A percentile compares a stretch with the other conserved stretches of the same genome.
Conservation (phyloP, 148 eudicot species). For the Rhododendron molle region DNA sequence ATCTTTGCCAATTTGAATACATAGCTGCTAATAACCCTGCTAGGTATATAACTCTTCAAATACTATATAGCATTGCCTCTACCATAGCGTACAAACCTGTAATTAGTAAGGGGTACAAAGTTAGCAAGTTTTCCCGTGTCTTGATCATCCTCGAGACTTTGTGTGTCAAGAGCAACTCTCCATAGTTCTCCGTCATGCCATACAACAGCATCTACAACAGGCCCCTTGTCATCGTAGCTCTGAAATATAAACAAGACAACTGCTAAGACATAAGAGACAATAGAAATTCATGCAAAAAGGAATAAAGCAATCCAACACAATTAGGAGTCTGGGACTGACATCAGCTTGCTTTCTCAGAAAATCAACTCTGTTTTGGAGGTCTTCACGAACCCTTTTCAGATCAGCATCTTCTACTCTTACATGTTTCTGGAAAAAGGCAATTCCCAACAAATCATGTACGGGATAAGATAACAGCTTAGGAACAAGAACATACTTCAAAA, state of each 20-base stretch:
- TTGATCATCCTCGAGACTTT: constrained; percentile 84
- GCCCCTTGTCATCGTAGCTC: constrained; percentile 97
- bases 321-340: constrained; percentile 34
- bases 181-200: constrained; percentile 98
- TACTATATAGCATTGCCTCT: neutral
- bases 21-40: neutral
- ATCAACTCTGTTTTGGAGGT: constrained; percentile 84
- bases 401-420: constrained; percentile 56
- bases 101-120: constrained; percentile 84
- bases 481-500: neutral
- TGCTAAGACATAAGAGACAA: constrained; percentile 11
- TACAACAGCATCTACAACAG: constrained; percentile 94
- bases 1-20: neutral
- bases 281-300: neutral
- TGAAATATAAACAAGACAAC: constrained; percentile 21
- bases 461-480: neutral
- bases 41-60: neutral
- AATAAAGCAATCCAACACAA: constrained; percentile 11
- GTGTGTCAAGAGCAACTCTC: constrained; percentile 97
- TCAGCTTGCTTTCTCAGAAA: constrained; percentile 75
- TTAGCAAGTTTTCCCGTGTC: constrained; percentile 76
- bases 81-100: constrained; percentile 41
- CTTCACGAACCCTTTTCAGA: constrained; percentile 72
- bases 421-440: constrained; percentile 50
- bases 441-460: neutral